Evolutionary conservation across 345 rosid genomes (phyloP).

Genomic region (Turritis glabra): DNA sequence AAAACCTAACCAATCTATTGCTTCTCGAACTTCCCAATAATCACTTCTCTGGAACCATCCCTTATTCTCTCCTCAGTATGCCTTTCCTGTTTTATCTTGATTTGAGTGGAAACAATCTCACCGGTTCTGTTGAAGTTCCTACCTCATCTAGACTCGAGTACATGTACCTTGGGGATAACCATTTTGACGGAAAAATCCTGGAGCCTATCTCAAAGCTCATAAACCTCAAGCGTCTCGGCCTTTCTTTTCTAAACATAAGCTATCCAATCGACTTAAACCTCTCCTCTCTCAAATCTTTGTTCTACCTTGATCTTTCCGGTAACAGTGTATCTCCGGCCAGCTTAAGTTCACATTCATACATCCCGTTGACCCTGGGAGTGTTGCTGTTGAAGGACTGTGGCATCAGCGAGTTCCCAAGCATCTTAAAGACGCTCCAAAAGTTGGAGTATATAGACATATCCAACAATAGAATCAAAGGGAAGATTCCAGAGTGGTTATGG

Average conservation of each 20-base stretch:
- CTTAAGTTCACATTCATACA: neutral
- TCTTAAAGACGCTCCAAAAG: neutral
- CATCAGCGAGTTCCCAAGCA: neutral
- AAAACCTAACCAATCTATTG: constrained; percentile 9
- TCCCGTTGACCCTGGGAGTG: neutral
- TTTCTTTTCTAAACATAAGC: neutral
- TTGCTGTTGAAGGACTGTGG: neutral
- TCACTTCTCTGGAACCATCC: constrained; percentile 7
- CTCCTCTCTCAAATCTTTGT: neutral
- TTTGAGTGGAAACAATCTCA: neutral
- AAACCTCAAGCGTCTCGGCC: neutral
- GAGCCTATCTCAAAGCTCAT: constrained; percentile 24
- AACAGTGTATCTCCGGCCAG: neutral
- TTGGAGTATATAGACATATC: neutral
- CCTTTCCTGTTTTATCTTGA: constrained; percentile 19
- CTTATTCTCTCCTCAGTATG: neutral
- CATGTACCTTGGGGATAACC: neutral
- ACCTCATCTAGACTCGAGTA: neutral
- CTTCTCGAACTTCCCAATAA: too few species aligned
- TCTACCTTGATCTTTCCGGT: neutral
- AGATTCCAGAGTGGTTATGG: constrained; percentile 15
- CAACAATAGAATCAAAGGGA: neutral
- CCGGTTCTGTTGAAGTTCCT: constrained; percentile 1
- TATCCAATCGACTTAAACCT: neutral
- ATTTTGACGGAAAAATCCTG: neutral